Conservation (phyloP, 768 basidiomycete genomes). For the Amanita rubescens region DNA sequence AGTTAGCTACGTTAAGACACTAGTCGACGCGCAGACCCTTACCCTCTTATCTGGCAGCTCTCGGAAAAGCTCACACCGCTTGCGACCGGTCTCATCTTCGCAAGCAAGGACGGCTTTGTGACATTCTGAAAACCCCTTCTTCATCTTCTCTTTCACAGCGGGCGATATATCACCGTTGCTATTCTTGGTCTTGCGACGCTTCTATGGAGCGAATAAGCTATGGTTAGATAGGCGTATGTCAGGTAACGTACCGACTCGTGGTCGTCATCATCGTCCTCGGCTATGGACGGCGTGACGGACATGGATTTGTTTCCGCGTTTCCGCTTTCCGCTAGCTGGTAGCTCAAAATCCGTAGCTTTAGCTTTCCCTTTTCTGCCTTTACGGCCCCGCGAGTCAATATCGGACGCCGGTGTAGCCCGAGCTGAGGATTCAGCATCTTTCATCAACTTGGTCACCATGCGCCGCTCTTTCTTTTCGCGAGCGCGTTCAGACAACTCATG, state of each 20-base stretch:
- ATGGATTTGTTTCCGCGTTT: conserved; percentile 69
- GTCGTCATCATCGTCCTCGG: conserved; percentile 76
- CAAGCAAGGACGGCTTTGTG: conserved; percentile 66
- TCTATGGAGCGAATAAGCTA: conserved; percentile 35
- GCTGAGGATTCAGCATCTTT: conserved; percentile 54
- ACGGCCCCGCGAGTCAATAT: conserved; percentile 49
- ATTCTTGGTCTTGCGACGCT: conserved; percentile 74
- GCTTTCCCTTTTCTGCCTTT: conserved; percentile 61
- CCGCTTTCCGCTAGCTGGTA: conserved; percentile 53
- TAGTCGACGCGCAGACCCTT: conserved; percentile 13
- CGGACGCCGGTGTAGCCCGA: conserved; percentile 58
- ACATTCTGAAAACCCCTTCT: conserved; percentile 74
- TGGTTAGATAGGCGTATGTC: neutral
- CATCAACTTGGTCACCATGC: conserved; percentile 49
- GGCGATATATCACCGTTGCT: conserved; percentile 41
- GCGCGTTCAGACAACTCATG: conserved; percentile 63
- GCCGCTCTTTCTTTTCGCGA: conserved; percentile 58
- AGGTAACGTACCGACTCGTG: conserved; percentile 48
- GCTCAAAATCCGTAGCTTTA: conserved; percentile 45
- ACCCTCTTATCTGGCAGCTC: conserved; percentile 79
- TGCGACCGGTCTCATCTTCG: conserved; percentile 66
- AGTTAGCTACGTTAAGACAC: neutral
- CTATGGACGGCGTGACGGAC: conserved; percentile 71
- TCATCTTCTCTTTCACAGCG: conserved; percentile 66
- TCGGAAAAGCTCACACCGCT: conserved; percentile 81